Evolutionary conservation across 2,329 filamentous ascomycete genomes (phyloP).

Genomic region (Monilinia vaccinii-corymbosi): DNA sequence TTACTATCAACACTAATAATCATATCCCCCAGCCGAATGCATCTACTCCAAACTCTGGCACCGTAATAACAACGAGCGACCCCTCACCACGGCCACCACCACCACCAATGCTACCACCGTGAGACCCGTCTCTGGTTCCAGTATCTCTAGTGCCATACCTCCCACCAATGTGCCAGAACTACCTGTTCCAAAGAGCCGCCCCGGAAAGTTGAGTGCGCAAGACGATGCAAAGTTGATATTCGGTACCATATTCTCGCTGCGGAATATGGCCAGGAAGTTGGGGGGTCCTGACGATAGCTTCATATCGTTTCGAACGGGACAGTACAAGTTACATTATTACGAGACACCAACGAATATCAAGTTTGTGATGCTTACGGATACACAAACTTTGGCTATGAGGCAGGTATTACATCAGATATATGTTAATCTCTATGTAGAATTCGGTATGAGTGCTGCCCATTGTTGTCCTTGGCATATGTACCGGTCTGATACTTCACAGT

Average conservation of each 20-base stretch:
- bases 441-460: constrained; percentile 47
- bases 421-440: constrained; percentile 96
- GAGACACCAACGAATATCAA: constrained; percentile 94
- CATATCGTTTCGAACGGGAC: constrained; percentile 81
- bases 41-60: constrained; percentile 87
- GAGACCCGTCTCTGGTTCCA: constrained; percentile 40
- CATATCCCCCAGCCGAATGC: constrained; percentile 67
- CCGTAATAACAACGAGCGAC: constrained; percentile 29
- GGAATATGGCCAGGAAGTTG: constrained; percentile 94
- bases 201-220: constrained; percentile 37
- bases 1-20: constrained; percentile 15
- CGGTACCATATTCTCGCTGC: constrained; percentile 88
- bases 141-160: constrained; percentile 34
- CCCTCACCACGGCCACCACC: constrained; percentile 14
- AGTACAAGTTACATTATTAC: constrained; percentile 99
- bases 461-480: neutral
- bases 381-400: constrained; percentile 78
- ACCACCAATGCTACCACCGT: constrained; percentile 32
- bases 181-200: constrained; percentile 25
- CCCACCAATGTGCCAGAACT: constrained; percentile 24
- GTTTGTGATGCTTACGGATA: constrained; percentile 94
- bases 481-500: constrained; percentile 36
- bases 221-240: constrained; percentile 97
- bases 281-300: constrained; percentile 92
- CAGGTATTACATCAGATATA: constrained; percentile 97